Percentiles rank a stretch among this genome's conserved stretches.
These are phyloP conservation scores for Chlorencoelia australis DNA, from an alignment of 2,329 filamentous ascomycete species.

Conservation along the genomic window DNA sequence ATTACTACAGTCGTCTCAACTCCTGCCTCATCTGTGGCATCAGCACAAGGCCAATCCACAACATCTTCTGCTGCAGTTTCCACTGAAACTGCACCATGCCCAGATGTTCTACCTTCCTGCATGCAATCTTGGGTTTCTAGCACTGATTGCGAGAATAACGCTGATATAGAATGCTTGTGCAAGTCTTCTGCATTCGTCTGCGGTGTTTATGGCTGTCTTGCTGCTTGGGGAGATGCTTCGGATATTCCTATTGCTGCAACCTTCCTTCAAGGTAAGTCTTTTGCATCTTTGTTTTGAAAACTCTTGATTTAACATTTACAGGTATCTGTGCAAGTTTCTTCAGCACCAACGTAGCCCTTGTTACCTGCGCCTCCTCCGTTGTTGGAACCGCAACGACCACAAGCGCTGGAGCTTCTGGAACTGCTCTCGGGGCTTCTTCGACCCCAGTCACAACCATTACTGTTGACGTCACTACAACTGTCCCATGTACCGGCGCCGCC, in stretches of 20 bases:
- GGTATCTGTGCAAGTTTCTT: slow-evolving; percentile 68
- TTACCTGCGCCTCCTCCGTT: slow-evolving; percentile 60
- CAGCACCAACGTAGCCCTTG: slow-evolving; percentile 70
- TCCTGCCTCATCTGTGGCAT: background rate
- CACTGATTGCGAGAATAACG: slow-evolving; percentile 73
- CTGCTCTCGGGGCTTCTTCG: slow-evolving; percentile 21
- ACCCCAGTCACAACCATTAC: slow-evolving; percentile 38
- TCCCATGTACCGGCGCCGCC: slow-evolving; percentile 36
- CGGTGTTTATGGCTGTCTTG: slow-evolving; percentile 73
- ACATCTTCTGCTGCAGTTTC: slow-evolving; percentile 24
- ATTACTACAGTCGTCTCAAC: slow-evolving; percentile 19
- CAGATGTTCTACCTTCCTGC: slow-evolving; percentile 72
- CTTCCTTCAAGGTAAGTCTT: slow-evolving; percentile 85
- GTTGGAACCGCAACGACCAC: slow-evolving; percentile 43
- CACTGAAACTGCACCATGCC: slow-evolving; percentile 34
- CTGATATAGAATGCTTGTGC: slow-evolving; percentile 80
- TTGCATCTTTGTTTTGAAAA: no score
- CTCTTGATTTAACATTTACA: no score
- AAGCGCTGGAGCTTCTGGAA: slow-evolving; percentile 11
- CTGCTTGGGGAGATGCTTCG: slow-evolving; percentile 59
- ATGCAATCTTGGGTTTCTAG: slow-evolving; percentile 80
- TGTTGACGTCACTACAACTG: slow-evolving; percentile 40
- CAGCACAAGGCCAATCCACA: slow-evolving; percentile 6
- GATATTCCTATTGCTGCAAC: slow-evolving; percentile 62
- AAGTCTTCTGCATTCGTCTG: slow-evolving; percentile 64